Conservation (phyloP, 2,329 filamentous ascomycete species). For the Fusarium concolor region DNA sequence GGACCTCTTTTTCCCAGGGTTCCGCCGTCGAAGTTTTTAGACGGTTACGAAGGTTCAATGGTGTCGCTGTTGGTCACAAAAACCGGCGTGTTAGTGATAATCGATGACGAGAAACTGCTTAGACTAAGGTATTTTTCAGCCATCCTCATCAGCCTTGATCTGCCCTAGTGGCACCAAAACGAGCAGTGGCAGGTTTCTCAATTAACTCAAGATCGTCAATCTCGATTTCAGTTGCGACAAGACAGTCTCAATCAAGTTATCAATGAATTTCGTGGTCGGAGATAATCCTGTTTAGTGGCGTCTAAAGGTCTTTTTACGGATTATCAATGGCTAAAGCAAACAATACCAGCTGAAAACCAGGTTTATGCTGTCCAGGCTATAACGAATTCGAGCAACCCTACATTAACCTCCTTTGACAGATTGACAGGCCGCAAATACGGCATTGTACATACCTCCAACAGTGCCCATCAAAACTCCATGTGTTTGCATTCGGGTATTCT, state of each 20-base stretch:
- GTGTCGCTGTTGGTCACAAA: neutral
- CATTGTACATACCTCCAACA: neutral
- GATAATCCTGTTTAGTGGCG: conserved; percentile 36
- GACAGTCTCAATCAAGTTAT: conserved; percentile 35
- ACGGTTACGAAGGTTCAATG: conserved; percentile 1
- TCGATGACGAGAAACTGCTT: conserved; percentile 30
- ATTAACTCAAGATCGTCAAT: conserved; percentile 41
- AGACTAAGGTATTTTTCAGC: conserved; percentile 18
- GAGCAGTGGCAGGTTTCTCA: conserved; percentile 22
- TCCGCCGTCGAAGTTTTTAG: conserved; percentile 14
- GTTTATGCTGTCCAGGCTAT: conserved; percentile 14
- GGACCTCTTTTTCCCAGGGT: conserved; percentile 17
- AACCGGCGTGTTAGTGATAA: conserved; percentile 39
- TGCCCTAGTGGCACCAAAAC: conserved; percentile 16
- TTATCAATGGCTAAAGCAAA: conserved; percentile 9
- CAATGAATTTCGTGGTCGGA: conserved; percentile 18
- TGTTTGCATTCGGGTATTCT: conserved; percentile 19
- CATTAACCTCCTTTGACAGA: conserved; percentile 8
- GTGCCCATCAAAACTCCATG: conserved; percentile 5
- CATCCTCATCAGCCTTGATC: conserved; percentile 33
- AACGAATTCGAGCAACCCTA: conserved; percentile 21
- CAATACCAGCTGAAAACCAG: conserved; percentile 19
- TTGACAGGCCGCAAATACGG: conserved; percentile 1
- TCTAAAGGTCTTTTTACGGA: conserved; percentile 14
- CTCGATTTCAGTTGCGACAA: conserved; percentile 36